Evolutionary conservation across 2,329 filamentous ascomycete species (phyloP), one percentile per base, ranked within the genome.

Genomic region (Stagonosporopsis tanaceti): DNA sequence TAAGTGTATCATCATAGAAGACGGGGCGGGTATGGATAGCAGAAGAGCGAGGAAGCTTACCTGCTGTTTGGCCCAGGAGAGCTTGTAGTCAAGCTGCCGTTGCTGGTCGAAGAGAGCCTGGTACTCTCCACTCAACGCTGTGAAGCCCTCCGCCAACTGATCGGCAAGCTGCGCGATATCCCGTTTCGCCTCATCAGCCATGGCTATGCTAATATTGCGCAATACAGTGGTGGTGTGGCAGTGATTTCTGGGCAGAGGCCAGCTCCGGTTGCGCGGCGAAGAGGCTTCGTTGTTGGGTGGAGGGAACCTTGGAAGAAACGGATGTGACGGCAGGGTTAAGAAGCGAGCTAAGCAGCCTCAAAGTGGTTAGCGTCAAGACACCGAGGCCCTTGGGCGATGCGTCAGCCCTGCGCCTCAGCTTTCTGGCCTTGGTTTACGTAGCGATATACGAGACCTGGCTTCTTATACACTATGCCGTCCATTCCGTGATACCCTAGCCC

Each of bases 11-110:
- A 79, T 81, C 79, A 80, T 75, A 66, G 64, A 61, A 60, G 50
- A 60, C 60, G 38, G 47, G 52, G 37, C 14, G 48, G 40, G 22
- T 20, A 42, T 40, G 25, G 7, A 14, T 2, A 17, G 22, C 48
- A 40, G 59, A 30, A 52, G 40, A 52, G 11, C 27, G 24, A 15
- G 39, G 45, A 44, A 14, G 61, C 78, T 63, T 74, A 82, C 81
- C 78, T 82, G 81, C 60, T 81, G 76, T 68, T 81, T 79, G 22
- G 79, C 79, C 67, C 76, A 80, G 15, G 73, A 77, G 42, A 83
- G 71, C 70, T 80, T 81, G 65, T 73, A 76, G 65, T 82, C 81
- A 37, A 83, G 71, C 61, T 77, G 74, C 58, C 74, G 71, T 52
- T 81, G 78, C 53, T 78, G 78, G 32, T 77, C 72, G 46, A 77